Evolutionary conservation across 495 filamentous ascomycete genomes (phyloP).

Genomic region (Neurospora sp.): DNA sequence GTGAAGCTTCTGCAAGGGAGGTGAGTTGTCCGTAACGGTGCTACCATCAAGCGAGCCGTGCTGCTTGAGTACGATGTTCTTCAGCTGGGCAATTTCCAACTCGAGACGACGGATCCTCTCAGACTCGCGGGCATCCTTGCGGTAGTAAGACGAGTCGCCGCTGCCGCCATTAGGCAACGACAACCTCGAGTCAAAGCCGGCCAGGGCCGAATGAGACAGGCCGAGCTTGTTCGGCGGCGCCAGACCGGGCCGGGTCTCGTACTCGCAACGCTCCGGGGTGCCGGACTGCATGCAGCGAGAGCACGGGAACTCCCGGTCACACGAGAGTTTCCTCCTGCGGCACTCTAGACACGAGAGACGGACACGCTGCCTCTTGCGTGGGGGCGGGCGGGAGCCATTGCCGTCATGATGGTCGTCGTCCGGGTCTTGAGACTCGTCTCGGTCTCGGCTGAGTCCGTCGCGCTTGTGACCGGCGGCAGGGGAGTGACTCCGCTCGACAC

Average conservation of each 20-base stretch:
- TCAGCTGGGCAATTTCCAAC: slow-evolving; percentile 39
- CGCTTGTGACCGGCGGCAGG: neutral
- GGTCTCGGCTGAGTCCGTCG: neutral
- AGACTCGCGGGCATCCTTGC: slow-evolving; percentile 27
- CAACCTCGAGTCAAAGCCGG: slow-evolving; percentile 24
- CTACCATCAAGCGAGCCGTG: slow-evolving; percentile 22
- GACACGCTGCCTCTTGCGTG: slow-evolving; percentile 39
- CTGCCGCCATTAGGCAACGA: slow-evolving; percentile 19
- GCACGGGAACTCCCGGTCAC: slow-evolving; percentile 41
- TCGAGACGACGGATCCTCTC: slow-evolving; percentile 40
- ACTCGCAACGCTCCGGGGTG: slow-evolving; percentile 38
- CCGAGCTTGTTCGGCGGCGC: slow-evolving; percentile 29
- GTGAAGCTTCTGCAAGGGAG: slow-evolving; percentile 2
- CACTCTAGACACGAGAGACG: slow-evolving; percentile 41
- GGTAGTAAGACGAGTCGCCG: slow-evolving; percentile 18
- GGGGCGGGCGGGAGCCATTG: slow-evolving; percentile 22
- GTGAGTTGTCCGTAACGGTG: slow-evolving; percentile 24
- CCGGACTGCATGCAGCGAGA: slow-evolving; percentile 42
- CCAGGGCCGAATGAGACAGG: slow-evolving; percentile 19
- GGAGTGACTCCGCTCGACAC: neutral
- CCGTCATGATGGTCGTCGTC: slow-evolving; percentile 14
- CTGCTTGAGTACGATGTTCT: slow-evolving; percentile 28
- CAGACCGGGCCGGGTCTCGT: slow-evolving; percentile 37
- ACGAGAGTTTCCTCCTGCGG: slow-evolving; percentile 40
- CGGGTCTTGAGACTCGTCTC: neutral